phyloP scores from a whole-genome alignment of 2,329 filamentous ascomycete genomes.

The Pyricularia sp. region DNA sequence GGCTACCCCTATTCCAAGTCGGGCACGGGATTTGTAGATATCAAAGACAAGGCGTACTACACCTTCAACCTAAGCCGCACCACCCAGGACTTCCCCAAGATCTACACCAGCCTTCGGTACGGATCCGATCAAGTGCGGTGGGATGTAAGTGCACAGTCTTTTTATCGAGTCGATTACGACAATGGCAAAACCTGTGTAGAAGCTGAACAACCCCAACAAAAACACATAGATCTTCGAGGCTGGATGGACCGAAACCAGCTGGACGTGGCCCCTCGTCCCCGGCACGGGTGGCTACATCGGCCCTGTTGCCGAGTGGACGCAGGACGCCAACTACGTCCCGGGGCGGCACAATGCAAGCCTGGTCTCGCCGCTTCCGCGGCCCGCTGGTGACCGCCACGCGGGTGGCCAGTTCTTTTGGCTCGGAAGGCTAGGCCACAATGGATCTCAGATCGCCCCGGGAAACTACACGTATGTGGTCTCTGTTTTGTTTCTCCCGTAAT shows the following conservation, averaged over 20 bases:
- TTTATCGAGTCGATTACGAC: neutral
- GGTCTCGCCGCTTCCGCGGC: neutral
- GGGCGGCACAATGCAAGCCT: neutral
- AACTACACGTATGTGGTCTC: slow-evolving; percentile 12
- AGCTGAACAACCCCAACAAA: no score
- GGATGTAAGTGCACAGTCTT: slow-evolving; percentile 11
- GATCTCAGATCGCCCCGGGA: slow-evolving; percentile 21
- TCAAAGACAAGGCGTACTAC: slow-evolving; percentile 1
- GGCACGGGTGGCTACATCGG: slow-evolving; percentile 13
- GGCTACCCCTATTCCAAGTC: slow-evolving; percentile 5
- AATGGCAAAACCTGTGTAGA: no score
- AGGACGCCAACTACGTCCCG: neutral
- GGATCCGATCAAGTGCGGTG: slow-evolving; percentile 16
- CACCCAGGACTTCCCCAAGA: slow-evolving; percentile 16
- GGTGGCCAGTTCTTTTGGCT: slow-evolving; percentile 7
- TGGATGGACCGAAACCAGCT: slow-evolving; percentile 11
- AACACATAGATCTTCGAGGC: slow-evolving; percentile 8
- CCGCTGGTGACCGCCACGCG: neutral
- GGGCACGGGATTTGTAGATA: slow-evolving; percentile 1
- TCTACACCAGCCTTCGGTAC: slow-evolving; percentile 13
- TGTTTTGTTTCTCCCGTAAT: neutral
- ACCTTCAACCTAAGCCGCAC: slow-evolving; percentile 13
- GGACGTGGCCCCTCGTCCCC: slow-evolving; percentile 14
- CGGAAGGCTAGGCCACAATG: slow-evolving; percentile 8
- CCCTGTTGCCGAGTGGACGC: slow-evolving; percentile 8